phyloP scores from a whole-genome alignment of 148 eudicot species.

The Fagopyrum tataricum region DNA sequence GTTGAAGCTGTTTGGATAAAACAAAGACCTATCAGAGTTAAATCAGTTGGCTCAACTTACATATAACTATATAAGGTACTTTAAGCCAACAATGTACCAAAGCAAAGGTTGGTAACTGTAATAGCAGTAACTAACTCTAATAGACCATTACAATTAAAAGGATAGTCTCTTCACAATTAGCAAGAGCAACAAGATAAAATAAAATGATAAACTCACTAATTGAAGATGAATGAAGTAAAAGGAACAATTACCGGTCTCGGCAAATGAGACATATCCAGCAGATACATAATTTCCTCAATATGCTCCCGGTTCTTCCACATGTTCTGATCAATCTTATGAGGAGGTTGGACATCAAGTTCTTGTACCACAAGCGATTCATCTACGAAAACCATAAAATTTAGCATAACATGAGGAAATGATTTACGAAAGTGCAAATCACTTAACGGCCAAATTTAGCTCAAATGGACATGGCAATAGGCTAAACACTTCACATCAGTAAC shows the following conservation, averaged over 20 bases:
- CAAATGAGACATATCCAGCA: constrained; percentile 68
- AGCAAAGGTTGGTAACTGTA: too few species aligned
- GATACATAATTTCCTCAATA: constrained; percentile 71
- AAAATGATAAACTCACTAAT: background rate
- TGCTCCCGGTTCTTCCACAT: constrained; percentile 98
- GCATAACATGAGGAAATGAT: background rate
- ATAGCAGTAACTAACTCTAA: background rate
- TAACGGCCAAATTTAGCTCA: background rate
- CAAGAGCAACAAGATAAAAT: background rate
- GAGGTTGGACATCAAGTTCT: constrained; percentile 63
- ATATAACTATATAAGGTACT: too few species aligned
- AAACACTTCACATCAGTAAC: background rate
- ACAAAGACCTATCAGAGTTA: constrained; percentile 2
- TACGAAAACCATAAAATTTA: constrained; percentile 18
- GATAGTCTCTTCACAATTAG: background rate
- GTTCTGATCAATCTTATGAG: constrained; percentile 93
- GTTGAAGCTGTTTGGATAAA: constrained; percentile 47
- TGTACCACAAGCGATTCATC: constrained; percentile 47
- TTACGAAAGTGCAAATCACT: background rate
- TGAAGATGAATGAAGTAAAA: background rate
- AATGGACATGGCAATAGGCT: background rate
- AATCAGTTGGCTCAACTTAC: background rate
- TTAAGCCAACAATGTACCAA: too few species aligned
- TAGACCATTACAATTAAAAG: background rate
- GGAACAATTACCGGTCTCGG: constrained; percentile 44